Evolutionary conservation across 2,329 filamentous ascomycete genomes (phyloP).

Genomic region (Fusarium circinatum): DNA sequence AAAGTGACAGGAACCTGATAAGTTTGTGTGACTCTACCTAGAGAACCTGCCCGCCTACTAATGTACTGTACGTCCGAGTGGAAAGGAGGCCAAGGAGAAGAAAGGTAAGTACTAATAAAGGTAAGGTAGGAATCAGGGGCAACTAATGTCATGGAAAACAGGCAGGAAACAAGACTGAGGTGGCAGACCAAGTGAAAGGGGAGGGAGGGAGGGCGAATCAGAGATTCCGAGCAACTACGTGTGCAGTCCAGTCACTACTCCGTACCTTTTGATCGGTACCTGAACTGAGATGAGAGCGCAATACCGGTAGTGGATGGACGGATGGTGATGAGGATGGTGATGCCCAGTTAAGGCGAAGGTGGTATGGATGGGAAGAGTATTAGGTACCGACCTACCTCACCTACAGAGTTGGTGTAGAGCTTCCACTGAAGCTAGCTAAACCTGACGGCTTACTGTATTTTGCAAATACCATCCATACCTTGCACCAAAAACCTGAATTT

Average conservation of each 20-base stretch:
- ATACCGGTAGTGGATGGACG: neutral
- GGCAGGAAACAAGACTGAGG: slow-evolving; percentile 14
- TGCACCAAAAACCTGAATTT: neutral
- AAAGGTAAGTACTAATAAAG: neutral
- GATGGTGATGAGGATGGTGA: slow-evolving; percentile 4
- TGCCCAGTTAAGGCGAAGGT: slow-evolving; percentile 8
- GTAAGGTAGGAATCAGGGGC: slow-evolving; percentile 36
- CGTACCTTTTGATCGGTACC: slow-evolving; percentile 10
- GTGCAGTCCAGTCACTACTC: neutral
- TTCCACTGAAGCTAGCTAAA: neutral
- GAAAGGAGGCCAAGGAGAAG: neutral
- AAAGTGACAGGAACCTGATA: neutral
- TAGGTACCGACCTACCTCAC: neutral
- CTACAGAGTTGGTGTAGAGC: slow-evolving; percentile 18
- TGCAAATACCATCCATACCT: neutral
- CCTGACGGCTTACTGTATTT: neutral
- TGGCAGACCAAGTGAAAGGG: neutral
- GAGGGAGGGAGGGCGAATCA: slow-evolving; percentile 9
- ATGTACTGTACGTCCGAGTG: neutral
- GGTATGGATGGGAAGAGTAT: slow-evolving; percentile 7
- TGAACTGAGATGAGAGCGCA: slow-evolving; percentile 23
- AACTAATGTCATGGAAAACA: slow-evolving; percentile 9
- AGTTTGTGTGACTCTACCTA: neutral
- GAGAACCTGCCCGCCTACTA: neutral
- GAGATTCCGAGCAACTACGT: neutral